phyloP scores from a whole-genome alignment of 768 basidiomycete genomes.

The Lentinula edodes region DNA sequence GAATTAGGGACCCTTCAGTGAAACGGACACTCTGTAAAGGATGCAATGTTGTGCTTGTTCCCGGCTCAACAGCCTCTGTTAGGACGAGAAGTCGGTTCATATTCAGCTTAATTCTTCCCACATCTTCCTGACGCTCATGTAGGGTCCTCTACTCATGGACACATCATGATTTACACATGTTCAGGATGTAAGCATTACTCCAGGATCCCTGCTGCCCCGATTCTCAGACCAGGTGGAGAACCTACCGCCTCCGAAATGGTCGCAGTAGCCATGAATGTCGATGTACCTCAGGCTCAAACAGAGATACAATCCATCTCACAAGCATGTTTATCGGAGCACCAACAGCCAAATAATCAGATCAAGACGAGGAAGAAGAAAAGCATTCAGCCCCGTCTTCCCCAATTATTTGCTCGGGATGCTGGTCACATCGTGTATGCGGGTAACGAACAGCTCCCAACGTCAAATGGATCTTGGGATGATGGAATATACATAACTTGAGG shows the following conservation, averaged over 20 bases:
- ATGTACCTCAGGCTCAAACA: neutral
- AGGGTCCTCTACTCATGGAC: slow-evolving; percentile 41
- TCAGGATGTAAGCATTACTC: slow-evolving; percentile 49
- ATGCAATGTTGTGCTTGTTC: slow-evolving; percentile 60
- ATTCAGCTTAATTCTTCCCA: neutral
- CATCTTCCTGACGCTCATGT: neutral
- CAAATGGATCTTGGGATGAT: slow-evolving; percentile 14
- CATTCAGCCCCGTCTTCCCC: slow-evolving; percentile 36
- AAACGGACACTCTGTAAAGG: slow-evolving; percentile 75
- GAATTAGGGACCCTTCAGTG: slow-evolving; percentile 68
- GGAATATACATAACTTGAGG: slow-evolving; percentile 23
- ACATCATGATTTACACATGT: slow-evolving; percentile 56
- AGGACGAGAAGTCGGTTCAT: slow-evolving; percentile 56
- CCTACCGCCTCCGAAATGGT: neutral
- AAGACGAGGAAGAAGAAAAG: slow-evolving; percentile 18
- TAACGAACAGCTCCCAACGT: slow-evolving; percentile 35
- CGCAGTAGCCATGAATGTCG: neutral
- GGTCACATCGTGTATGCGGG: slow-evolving; percentile 70
- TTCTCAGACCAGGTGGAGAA: slow-evolving; percentile 9
- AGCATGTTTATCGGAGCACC: neutral
- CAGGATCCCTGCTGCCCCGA: slow-evolving; percentile 63
- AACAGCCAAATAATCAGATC: neutral
- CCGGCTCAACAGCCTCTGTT: slow-evolving; percentile 60
- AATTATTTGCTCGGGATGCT: slow-evolving; percentile 55
- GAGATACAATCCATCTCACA: neutral